phyloP scores from a whole-genome alignment of 108 stramenopile species.

The Cyclotella cryptica region DNA sequence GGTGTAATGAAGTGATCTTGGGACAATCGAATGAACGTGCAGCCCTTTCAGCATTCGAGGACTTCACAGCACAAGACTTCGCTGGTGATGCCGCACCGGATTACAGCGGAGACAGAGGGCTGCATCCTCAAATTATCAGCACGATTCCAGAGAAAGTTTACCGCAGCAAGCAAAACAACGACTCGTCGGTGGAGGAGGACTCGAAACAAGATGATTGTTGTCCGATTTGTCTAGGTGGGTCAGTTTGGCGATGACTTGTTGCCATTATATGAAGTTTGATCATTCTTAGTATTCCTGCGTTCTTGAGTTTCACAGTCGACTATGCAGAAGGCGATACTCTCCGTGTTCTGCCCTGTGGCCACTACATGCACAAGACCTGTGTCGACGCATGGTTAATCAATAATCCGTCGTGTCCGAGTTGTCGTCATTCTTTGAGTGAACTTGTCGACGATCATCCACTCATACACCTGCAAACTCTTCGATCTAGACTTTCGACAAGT shows the following conservation, averaged over 20 bases:
- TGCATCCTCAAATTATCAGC: conserved; percentile 56
- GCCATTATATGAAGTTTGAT: not conserved
- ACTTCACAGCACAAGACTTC: conserved; percentile 36
- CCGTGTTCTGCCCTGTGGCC: conserved; percentile 64
- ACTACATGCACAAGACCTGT: conserved; percentile 64
- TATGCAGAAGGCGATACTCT: conserved; percentile 67
- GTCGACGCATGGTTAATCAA: conserved; percentile 65
- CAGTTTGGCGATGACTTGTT: not conserved
- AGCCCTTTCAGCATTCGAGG: conserved; percentile 20
- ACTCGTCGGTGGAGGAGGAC: conserved; percentile 21
- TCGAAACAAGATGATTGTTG: conserved; percentile 51
- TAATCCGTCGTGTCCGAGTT: conserved; percentile 51
- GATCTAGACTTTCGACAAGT: conserved; percentile 34
- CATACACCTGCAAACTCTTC: conserved; percentile 45
- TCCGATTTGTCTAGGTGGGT: conserved; percentile 58
- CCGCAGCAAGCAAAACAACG: conserved; percentile 25
- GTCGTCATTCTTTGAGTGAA: conserved; percentile 53
- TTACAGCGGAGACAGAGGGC: conserved; percentile 46
- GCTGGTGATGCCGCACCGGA: conserved; percentile 14
- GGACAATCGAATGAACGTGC: conserved; percentile 46
- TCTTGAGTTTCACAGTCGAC: conserved; percentile 28
- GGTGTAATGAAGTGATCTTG: conserved; percentile 46
- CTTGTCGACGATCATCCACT: conserved; percentile 54
- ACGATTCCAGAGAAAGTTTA: conserved; percentile 64
- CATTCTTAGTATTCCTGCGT: not conserved